A percentile compares a stretch with the other conserved stretches of the same genome.
Conservation (phyloP, 2,329 filamentous ascomycete genomes). For the Thermomyces lanuginosus region DNA sequence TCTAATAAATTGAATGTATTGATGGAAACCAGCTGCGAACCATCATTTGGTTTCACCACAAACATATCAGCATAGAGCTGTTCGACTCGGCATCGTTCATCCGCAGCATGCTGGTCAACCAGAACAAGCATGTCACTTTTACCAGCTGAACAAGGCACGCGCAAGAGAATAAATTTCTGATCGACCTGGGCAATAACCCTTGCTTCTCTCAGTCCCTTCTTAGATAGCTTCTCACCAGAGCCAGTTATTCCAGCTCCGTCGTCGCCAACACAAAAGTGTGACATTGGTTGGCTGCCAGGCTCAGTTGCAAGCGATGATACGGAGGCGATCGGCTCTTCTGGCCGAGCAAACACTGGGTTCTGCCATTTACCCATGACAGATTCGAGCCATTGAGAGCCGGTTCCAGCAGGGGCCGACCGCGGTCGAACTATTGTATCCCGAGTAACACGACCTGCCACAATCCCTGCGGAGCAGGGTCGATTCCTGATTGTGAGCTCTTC, state of each 20-base stretch:
- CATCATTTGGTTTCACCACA: constrained; percentile 4
- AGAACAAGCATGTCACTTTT: constrained; percentile 42
- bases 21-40: constrained; percentile 13
- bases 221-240: constrained; percentile 38
- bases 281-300: not conserved
- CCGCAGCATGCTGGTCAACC: constrained; percentile 87
- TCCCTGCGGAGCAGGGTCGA: constrained; percentile 9
- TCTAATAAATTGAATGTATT: constrained; percentile 25
- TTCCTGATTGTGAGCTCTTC: constrained; percentile 4
- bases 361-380: constrained; percentile 49
- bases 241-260: constrained; percentile 11
- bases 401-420: constrained; percentile 8
- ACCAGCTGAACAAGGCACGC: constrained; percentile 25
- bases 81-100: constrained; percentile 74
- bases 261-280: not conserved
- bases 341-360: constrained; percentile 55
- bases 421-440: constrained; percentile 7
- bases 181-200: constrained; percentile 70
- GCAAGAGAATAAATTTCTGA: constrained; percentile 68
- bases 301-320: not conserved
- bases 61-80: constrained; percentile 45
- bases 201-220: constrained; percentile 41
- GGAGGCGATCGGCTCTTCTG: constrained; percentile 26
- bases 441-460: constrained; percentile 4
- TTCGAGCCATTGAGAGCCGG: constrained; percentile 39